Evolutionary conservation across 345 rosid species (phyloP), one percentile per base, ranked within the genome.

Genomic region (Carallia pectinifolia): DNA sequence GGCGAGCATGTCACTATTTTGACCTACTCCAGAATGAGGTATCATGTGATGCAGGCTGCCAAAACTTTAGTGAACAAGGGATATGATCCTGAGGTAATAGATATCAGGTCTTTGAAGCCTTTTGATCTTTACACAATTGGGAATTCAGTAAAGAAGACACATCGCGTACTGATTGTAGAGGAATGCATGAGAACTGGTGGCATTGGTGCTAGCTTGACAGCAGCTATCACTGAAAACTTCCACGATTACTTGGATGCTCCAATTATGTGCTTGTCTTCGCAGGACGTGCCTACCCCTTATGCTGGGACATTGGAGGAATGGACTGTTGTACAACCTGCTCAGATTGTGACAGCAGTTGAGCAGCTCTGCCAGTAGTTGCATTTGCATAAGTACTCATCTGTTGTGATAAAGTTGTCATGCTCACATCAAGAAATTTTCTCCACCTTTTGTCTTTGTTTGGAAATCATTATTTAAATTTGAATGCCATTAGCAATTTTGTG

Each of bases 151-250:
- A 94, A 94, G 86, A 94, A 94, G 77, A 94, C 98, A 2, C 97
- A 89, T 68, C 79, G 93, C 0, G 97, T 94, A 40, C 77, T 94
- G 82, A 91, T 90, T 4, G 98, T 94, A 62, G 98, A 94, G 85
- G 96, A 94, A 77, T 89, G 96, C 89, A 91, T 91, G 98, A 83
- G 93, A 76, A 91, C 96, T 2, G 98, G 98, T 0, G 97, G 98
- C 62, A 89, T 94, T 56, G 98, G 98, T 9, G 96, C 98, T 61
- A 94, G 95, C 82, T 82, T 94, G 79, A 91, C 93, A 0, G 93
- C 96, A 0, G 95, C 97, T 27, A 91, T 94, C 67, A 89, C 74
- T 0, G 97, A 94, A 83, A 91, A 94, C 73, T 91, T 94, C 83
- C 83, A 87, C 8, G 98, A 94, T 76, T 91, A 89, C 61, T 83